These are phyloP conservation scores for Torulaspora globosa DNA, from an alignment of 1,139 yeast genomes.

Conservation along the genomic window DNA sequence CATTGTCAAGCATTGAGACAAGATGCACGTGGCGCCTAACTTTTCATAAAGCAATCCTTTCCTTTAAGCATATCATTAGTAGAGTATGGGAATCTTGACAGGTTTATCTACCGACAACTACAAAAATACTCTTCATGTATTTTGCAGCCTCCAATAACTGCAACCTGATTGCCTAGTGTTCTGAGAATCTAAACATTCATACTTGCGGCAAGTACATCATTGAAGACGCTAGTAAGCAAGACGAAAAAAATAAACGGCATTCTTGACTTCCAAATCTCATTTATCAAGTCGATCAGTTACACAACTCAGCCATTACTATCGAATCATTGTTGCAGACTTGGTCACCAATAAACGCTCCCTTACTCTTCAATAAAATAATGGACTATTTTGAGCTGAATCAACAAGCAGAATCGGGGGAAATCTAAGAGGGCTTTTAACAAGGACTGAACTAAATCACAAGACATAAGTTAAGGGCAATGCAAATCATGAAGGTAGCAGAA, in stretches of 20 bases:
- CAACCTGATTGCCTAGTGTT: too few relatives aligned
- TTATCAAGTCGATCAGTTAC: not conserved
- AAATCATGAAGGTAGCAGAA: conserved; percentile 3
- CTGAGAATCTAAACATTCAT: too few relatives aligned
- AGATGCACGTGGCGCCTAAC: too few relatives aligned
- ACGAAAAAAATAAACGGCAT: not conserved
- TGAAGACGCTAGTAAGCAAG: not conserved
- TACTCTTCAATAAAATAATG: conserved; percentile 1
- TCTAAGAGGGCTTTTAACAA: conserved; percentile 3
- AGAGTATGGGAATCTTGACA: too few relatives aligned
- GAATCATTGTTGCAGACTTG: not conserved
- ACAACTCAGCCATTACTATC: not conserved
- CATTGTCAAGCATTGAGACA: too few relatives aligned
- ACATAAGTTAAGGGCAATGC: conserved; percentile 5
- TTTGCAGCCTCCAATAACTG: not conserved
- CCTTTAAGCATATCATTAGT: too few relatives aligned
- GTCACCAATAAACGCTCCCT: not conserved
- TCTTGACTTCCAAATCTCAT: not conserved
- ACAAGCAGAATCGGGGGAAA: conserved; percentile 2
- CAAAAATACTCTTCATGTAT: not conserved
- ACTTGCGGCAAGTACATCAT: not conserved
- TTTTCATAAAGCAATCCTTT: too few relatives aligned
- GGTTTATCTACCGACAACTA: too few relatives aligned
- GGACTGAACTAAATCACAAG: not conserved
- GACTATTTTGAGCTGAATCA: conserved; percentile 3